Conservation (phyloP, 208 protist species). For the Leishmania lainsoni region DNA sequence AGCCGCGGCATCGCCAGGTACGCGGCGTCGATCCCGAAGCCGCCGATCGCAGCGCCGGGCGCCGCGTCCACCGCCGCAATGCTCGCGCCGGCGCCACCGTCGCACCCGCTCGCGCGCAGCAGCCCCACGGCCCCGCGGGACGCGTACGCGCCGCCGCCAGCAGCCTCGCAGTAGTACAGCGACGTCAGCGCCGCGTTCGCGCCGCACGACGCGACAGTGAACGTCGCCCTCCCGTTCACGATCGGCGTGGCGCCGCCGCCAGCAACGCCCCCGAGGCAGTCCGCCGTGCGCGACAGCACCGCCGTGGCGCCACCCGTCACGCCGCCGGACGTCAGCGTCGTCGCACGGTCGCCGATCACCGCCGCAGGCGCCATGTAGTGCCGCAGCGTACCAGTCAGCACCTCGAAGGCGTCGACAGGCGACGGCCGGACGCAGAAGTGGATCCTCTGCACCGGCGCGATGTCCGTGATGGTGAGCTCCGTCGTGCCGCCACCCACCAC, state of each 20-base stretch:
- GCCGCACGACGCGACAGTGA: slow-evolving; percentile 43
- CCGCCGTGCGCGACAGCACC: slow-evolving; percentile 35
- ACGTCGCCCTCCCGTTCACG: slow-evolving; percentile 27
- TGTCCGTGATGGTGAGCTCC: slow-evolving; percentile 32
- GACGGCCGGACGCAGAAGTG: slow-evolving; percentile 35
- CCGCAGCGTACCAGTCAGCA: slow-evolving; percentile 31
- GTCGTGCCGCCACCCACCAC: slow-evolving; percentile 5
- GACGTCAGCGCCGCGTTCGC: slow-evolving; percentile 23
- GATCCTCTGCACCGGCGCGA: slow-evolving; percentile 19
- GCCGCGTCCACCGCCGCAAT: slow-evolving; percentile 36
- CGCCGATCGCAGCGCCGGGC: slow-evolving; percentile 36
- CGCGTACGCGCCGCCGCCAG: slow-evolving; percentile 32
- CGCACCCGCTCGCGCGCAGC: slow-evolving; percentile 45
- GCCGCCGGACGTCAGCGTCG: slow-evolving; percentile 35
- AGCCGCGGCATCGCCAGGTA: slow-evolving; percentile 39
- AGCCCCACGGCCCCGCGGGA: slow-evolving; percentile 49
- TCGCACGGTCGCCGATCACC: slow-evolving; percentile 45
- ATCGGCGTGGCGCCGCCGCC: slow-evolving; percentile 26
- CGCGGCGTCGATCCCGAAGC: slow-evolving; percentile 50
- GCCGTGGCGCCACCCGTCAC: slow-evolving; percentile 25
- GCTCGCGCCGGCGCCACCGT: slow-evolving; percentile 30
- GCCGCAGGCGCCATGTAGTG: slow-evolving; percentile 62
- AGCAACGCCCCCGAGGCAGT: slow-evolving; percentile 41
- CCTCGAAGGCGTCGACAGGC: slow-evolving; percentile 30
- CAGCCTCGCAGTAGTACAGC: slow-evolving; percentile 71